Percentiles rank a stretch among this genome's conserved stretches.
Evolutionary conservation across 2,329 filamentous ascomycete species (phyloP).

Genomic region (Escovopsis weberi): DNA sequence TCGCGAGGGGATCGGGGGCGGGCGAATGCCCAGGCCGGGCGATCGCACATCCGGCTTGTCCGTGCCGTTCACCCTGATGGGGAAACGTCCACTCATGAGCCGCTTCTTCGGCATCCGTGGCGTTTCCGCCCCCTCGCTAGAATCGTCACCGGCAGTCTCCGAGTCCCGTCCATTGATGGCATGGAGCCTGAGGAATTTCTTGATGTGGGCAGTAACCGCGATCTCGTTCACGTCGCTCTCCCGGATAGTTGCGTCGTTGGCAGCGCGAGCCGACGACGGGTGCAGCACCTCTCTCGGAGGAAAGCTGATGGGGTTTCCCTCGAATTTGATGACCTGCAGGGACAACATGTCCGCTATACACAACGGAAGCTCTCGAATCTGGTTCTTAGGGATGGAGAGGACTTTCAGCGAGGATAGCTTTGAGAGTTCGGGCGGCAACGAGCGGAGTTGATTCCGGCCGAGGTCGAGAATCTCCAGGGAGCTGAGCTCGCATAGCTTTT

Average conservation of each 20-base stretch:
- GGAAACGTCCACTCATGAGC: slow-evolving; percentile 49
- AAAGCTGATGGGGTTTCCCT: slow-evolving; percentile 74
- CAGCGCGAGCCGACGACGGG: slow-evolving; percentile 38
- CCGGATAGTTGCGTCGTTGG: slow-evolving; percentile 35
- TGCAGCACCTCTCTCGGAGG: slow-evolving; percentile 58
- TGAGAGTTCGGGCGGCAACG: slow-evolving; percentile 64
- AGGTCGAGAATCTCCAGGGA: slow-evolving; percentile 88
- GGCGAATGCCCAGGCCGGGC: slow-evolving; percentile 43
- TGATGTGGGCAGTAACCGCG: slow-evolving; percentile 44
- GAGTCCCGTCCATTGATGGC: slow-evolving; percentile 37
- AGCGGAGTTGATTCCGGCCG: slow-evolving; percentile 69
- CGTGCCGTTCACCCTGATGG: slow-evolving; percentile 57
- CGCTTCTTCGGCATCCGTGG: slow-evolving; percentile 55
- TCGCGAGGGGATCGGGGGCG: slow-evolving; percentile 61
- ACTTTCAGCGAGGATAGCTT: slow-evolving; percentile 79
- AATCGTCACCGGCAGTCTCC: slow-evolving; percentile 44
- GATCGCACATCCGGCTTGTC: slow-evolving; percentile 56
- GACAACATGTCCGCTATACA: slow-evolving; percentile 83
- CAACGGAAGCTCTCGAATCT: slow-evolving; percentile 68
- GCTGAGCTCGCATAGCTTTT: slow-evolving; percentile 68
- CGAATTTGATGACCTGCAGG: slow-evolving; percentile 76
- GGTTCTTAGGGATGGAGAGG: slow-evolving; percentile 73
- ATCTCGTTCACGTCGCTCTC: slow-evolving; percentile 52
- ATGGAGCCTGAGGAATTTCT: slow-evolving; percentile 43
- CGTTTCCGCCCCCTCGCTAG: slow-evolving; percentile 64